Base-by-base conservation (phyloP, 2,329 filamentous ascomycete species). In the Apiospora rasikravindrae region DNA sequence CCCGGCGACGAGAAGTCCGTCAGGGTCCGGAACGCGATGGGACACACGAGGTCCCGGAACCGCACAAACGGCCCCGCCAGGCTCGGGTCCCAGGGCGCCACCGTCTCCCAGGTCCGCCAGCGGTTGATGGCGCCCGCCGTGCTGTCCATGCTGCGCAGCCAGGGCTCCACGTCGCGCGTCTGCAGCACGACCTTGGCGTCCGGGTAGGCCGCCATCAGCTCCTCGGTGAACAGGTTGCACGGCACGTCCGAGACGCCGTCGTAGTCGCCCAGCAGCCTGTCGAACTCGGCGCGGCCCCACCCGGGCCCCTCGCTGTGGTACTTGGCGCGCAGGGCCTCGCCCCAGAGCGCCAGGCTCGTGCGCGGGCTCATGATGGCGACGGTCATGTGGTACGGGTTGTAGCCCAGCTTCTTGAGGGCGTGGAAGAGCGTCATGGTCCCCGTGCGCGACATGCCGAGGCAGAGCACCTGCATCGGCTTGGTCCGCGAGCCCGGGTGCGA, bases 1-100 rank as follows among this genome's bases (percentile, higher is more conserved):
- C n/a, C 19, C 8, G 57, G 8, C 57, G 57, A 64, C 57, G 57
- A 64, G 33, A 64, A 64, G 57, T 64, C 57, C 3, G 8, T 11
- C 3, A 64, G 4, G 29, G 57, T 64, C 3, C 57, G 29, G 33
- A 64, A 64, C 73, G 88, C 84, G 79, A 88, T 88, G 78, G 88
- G 87, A 80, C 93, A 93, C 85, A 92, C 93, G 82, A 92, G 92
- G 71, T 86, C 87, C 76, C 90, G 87, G 79, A 92, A 88, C 84
- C 92, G 92, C 84, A 92, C 89, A 79, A 88, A 84, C 10, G 90
- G 90, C 29, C 88, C 90, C 90, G 90, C 92, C 24, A 57, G 33
- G 82, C 88, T 88, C 76, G 86, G 84, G 80, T 87, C 84, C 51
- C 87, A 87, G 19, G 89, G 84, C 71, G 86, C 82, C 84, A 85